Evolutionary conservation across 441 rosid genomes (phyloP).

Genomic region (Mallotus japonicus): DNA sequence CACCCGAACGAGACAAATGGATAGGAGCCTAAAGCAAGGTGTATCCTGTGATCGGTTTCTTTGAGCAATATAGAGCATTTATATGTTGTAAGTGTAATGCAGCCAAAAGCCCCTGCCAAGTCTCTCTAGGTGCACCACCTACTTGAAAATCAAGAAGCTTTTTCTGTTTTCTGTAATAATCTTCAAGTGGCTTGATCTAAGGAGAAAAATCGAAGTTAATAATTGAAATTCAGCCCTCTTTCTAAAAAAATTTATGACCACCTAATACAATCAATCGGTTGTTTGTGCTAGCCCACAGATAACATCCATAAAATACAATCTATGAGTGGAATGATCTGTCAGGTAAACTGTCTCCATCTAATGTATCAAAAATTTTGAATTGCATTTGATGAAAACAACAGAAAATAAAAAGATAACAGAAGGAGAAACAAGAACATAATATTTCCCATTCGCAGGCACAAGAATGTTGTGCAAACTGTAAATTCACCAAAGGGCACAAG

Average conservation of each 20-base stretch:
- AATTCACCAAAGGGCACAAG: not conserved
- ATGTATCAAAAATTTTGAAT: not conserved
- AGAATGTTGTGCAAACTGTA: not conserved
- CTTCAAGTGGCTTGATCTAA: slow-evolving; percentile 51
- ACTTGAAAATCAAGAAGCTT: slow-evolving; percentile 52
- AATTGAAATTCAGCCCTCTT: not conserved
- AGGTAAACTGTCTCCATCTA: not conserved
- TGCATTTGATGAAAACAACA: not conserved
- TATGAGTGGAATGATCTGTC: too few species aligned
- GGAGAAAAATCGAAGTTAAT: slow-evolving; percentile 2
- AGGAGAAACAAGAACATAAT: not conserved
- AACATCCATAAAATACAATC: not conserved
- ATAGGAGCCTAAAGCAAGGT: slow-evolving; percentile 4
- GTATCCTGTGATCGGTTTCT: slow-evolving; percentile 14
- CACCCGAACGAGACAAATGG: not conserved
- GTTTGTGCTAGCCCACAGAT: not conserved
- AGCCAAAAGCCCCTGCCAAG: slow-evolving; percentile 50
- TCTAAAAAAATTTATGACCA: not conserved
- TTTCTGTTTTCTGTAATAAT: slow-evolving; percentile 42
- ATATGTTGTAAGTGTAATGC: slow-evolving; percentile 41
- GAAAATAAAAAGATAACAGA: not conserved
- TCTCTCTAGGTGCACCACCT: slow-evolving; percentile 35
- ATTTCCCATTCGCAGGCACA: not conserved
- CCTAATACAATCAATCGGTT: not conserved
- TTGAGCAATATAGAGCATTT: slow-evolving; percentile 23